Evolutionary conservation across 371 early-diverging fungal genomes (phyloP), one percentile per base, ranked within the genome.

Genomic region (Umbelopsis sp.): DNA sequence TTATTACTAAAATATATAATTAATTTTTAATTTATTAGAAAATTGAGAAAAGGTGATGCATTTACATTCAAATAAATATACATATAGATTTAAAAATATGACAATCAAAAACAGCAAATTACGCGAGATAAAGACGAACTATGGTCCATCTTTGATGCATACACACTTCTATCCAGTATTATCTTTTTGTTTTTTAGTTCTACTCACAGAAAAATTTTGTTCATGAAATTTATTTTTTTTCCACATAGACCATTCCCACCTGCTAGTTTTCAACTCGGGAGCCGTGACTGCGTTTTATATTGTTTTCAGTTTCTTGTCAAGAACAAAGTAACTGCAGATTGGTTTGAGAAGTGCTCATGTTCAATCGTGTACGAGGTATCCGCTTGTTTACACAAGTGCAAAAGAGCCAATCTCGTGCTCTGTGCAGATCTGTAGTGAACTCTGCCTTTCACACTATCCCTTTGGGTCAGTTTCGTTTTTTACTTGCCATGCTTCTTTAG

Each of bases 291-390:
- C n/a, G 32, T 35, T 57, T n/a, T 57, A 14, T 24, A 5, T 57
- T 57, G 29, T 57, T 29, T 57, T 57, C 35, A 25, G 25, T 51
- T 29, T 29, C 12, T 24, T 29, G 29, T 29, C 29, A 51, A 22
- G n/a, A 25, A 12, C 8, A 22, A 22, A 10, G 14, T 7, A 11
- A 4, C 22, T 12, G 25, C 24, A 11, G 22, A 22, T 29, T 24
- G 12, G 52, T 51, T 20, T 51, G 20, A 25, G 52, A 22, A 51
- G 52, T 51, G 52, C 52, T 57, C 57, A 57, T 57, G 57, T 57
- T 57, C 35, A 57, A n/a, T 35, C 57, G 57, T 18, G 35, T 29
- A 29, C 57, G 57, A 57, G 57, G 57, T 5, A 25, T 57, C 11
- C n/a, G 35, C 29, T 29, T 57, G 57, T 35, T 57, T 8, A 35